Evolutionary conservation across 2,329 filamentous ascomycete genomes (phyloP).

Genomic region (Cyphellophora attinorum): DNA sequence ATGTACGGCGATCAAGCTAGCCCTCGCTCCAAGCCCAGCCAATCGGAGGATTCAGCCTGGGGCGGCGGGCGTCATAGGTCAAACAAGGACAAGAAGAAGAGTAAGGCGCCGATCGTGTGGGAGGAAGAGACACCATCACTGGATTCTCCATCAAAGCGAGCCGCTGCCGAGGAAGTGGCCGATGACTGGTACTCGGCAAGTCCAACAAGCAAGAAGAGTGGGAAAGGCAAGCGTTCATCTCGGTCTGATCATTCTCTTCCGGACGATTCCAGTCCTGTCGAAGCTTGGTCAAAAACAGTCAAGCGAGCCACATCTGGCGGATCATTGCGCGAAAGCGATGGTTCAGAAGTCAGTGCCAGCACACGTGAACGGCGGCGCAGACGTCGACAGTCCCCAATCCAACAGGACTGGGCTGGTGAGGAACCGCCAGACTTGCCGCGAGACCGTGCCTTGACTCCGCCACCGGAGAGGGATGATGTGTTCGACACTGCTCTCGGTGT

Average conservation of each 20-base stretch:
- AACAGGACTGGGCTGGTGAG: conserved; percentile 13
- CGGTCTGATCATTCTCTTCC: too few relatives aligned
- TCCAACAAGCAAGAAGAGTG: too few relatives aligned
- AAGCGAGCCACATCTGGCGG: too few relatives aligned
- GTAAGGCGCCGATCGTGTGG: neutral
- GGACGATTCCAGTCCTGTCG: too few relatives aligned
- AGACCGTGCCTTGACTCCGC: conserved; percentile 14
- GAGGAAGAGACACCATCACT: neutral
- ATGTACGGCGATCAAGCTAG: too few relatives aligned
- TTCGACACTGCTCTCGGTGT: conserved; percentile 19
- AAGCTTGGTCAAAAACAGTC: neutral
- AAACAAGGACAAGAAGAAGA: conserved; percentile 6
- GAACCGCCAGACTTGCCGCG: conserved; percentile 18
- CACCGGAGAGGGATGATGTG: conserved; percentile 17
- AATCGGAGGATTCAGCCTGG: too few relatives aligned
- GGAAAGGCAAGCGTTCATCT: too few relatives aligned
- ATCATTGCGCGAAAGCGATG: conserved; percentile 6
- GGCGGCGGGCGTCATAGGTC: too few relatives aligned
- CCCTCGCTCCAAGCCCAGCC: too few relatives aligned
- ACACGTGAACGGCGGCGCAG: conserved; percentile 17
- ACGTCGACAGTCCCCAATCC: conserved; percentile 13
- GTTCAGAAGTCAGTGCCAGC: conserved; percentile 16
- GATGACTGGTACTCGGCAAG: too few relatives aligned
- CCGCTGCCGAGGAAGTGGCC: too few relatives aligned
- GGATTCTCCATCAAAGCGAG: neutral